Conservation (phyloP, 148 eudicot species). For the Polygonum aviculare region DNA sequence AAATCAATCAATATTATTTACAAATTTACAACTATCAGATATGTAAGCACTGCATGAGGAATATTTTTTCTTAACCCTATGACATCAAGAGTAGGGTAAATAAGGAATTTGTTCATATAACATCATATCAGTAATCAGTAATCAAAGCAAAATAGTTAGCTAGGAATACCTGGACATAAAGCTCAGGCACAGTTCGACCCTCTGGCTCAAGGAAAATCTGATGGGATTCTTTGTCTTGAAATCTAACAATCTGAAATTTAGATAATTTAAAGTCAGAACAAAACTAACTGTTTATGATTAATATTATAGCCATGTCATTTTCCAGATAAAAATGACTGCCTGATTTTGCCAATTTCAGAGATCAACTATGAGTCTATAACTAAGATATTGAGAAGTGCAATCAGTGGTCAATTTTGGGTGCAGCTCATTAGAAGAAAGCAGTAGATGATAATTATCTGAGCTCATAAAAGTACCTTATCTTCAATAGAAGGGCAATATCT, state of each 20-base stretch:
- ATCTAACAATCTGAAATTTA: conserved; percentile 69
- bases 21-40: no score
- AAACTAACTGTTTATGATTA: neutral
- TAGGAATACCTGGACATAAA: conserved; percentile 81
- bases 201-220: conserved; percentile 99
- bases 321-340: neutral
- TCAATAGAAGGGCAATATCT: conserved; percentile 99
- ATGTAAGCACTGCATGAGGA: neutral
- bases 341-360: neutral
- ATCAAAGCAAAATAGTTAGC: neutral
- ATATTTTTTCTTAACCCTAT: neutral
- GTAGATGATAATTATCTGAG: neutral
- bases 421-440: neutral
- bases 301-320: neutral
- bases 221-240: conserved; percentile 96
- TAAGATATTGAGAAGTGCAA: neutral
- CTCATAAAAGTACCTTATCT: conserved; percentile 60
- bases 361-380: neutral
- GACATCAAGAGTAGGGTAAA: neutral
- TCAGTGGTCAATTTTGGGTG: neutral
- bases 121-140: conserved; percentile 1
- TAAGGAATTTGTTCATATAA: neutral
- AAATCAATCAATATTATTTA: no score
- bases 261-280: conserved; percentile 7
- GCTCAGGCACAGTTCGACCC: conserved; percentile 94